These are phyloP conservation scores for Stephanodiscus triporus DNA, from an alignment of 108 stramenopile species.

Conservation along the genomic window DNA sequence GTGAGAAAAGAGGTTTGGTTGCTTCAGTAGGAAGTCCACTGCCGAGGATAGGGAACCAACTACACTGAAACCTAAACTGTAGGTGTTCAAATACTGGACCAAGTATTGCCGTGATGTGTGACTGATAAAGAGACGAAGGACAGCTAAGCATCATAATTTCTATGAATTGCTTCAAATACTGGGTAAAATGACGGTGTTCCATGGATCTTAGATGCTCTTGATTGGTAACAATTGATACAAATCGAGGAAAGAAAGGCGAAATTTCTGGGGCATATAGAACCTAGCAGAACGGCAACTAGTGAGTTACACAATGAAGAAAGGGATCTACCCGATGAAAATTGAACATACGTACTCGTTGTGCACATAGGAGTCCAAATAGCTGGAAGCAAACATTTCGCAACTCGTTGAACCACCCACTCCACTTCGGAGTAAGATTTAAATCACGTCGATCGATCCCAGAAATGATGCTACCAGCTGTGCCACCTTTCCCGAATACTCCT, in stretches of 20 bases:
- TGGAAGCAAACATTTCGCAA: constrained; percentile 81
- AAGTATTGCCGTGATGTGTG: constrained; percentile 81
- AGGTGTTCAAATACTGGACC: constrained; percentile 79
- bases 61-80: constrained; percentile 70
- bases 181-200: constrained; percentile 89
- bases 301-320: neutral
- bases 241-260: constrained; percentile 56
- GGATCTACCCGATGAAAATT: neutral
- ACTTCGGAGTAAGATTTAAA: constrained; percentile 79
- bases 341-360: constrained; percentile 53
- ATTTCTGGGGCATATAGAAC: constrained; percentile 80
- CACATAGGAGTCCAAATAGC: constrained; percentile 74
- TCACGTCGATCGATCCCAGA: constrained; percentile 75
- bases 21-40: constrained; percentile 39
- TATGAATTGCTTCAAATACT: constrained; percentile 88
- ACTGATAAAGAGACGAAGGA: constrained; percentile 78
- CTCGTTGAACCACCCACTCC: constrained; percentile 93
- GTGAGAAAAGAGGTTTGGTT: constrained; percentile 58
- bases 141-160: constrained; percentile 76
- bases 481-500: constrained; percentile 90
- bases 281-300: neutral
- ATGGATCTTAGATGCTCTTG: constrained; percentile 69
- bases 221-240: constrained; percentile 73
- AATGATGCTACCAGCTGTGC: constrained; percentile 87
- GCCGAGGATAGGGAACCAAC: constrained; percentile 69